phyloP scores from a whole-genome alignment of 768 basidiomycete species.

The Brasilioporus rufonigricans region DNA sequence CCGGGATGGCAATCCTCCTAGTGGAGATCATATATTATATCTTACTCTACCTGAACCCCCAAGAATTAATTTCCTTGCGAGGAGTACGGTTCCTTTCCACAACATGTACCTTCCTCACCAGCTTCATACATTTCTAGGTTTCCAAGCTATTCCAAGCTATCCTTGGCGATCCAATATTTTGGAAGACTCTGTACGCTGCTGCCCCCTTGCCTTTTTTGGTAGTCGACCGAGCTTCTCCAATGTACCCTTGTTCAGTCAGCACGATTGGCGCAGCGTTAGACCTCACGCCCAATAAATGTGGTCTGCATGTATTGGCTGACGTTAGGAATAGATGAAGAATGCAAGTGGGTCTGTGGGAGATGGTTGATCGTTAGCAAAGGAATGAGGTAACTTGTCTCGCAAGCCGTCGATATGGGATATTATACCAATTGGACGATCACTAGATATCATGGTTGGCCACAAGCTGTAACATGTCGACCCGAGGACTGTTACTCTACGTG shows the following conservation, averaged over 20 bases:
- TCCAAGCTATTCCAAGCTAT: background rate
- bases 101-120: no score
- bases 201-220: background rate
- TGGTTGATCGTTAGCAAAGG: background rate
- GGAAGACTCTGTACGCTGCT: background rate
- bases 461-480: background rate
- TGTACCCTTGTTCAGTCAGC: background rate
- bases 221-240: background rate
- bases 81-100: no score
- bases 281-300: background rate
- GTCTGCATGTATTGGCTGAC: background rate
- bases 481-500: background rate
- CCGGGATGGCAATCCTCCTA: no score
- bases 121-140: background rate
- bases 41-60: no score
- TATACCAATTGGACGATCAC: background rate
- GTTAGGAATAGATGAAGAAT: background rate
- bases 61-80: no score
- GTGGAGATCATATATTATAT: no score
- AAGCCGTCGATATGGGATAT: background rate
- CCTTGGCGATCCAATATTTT: background rate
- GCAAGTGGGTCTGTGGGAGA: background rate
- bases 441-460: background rate
- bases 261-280: background rate
- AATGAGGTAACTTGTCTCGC: background rate